Conservation (phyloP, 306 rosid species). For the Rosa chinensis region DNA sequence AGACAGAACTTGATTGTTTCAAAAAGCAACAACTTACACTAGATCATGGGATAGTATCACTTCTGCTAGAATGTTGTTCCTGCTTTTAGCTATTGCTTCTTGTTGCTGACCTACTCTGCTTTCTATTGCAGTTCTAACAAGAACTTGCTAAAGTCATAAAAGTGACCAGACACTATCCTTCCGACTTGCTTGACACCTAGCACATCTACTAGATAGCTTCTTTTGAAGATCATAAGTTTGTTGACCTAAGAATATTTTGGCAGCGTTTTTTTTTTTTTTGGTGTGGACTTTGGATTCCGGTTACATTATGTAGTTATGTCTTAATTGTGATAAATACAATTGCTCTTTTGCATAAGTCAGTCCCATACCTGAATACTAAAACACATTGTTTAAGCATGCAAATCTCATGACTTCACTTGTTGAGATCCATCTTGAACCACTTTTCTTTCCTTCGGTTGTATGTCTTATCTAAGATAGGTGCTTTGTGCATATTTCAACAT, state of each 20-base stretch:
- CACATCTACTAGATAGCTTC: neutral
- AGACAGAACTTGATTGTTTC: neutral
- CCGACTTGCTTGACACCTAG: neutral
- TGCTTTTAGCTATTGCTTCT: neutral
- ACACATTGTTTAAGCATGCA: neutral
- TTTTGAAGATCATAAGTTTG: neutral
- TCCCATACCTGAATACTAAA: neutral
- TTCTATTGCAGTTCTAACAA: neutral
- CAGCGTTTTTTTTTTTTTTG: neutral
- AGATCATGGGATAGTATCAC: neutral
- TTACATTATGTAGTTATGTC: neutral
- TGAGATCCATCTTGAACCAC: neutral
- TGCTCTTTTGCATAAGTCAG: neutral
- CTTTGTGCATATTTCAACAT: neutral
- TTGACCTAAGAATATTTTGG: neutral
- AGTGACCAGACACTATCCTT: neutral
- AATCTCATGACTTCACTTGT: neutral
- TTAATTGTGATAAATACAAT: neutral
- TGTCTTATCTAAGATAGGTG: neutral
- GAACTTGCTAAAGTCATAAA: neutral
- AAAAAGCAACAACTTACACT: neutral
- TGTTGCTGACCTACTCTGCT: neutral
- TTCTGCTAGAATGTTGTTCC: conserved; percentile 17
- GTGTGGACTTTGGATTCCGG: neutral
- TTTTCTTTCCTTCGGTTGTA: neutral